phyloP scores from a whole-genome alignment of 768 basidiomycete species.

The Termitomyces bulborhizus region DNA sequence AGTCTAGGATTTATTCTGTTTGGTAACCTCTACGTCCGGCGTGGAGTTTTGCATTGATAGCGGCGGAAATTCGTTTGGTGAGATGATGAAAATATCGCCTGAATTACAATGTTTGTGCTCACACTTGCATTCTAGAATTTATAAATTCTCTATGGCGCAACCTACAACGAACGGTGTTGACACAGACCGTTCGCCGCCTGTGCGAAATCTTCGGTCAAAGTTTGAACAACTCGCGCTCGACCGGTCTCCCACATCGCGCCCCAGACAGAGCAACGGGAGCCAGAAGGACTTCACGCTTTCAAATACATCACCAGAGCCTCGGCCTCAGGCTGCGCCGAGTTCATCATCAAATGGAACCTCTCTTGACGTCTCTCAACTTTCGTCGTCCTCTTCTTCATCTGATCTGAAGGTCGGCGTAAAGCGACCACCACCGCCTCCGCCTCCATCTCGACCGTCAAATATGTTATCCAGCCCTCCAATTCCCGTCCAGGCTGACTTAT shows the following conservation, averaged over 20 bases:
- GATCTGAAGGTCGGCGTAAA: conserved; percentile 41
- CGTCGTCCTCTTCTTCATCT: conserved; percentile 45
- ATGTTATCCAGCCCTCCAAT: conserved; percentile 29
- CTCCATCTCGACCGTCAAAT: conserved; percentile 30
- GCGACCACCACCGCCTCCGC: conserved; percentile 57
- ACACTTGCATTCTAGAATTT: not conserved
- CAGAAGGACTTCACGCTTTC: conserved; percentile 16
- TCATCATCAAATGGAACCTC: conserved; percentile 21
- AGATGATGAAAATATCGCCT: not conserved
- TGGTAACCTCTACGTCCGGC: not conserved
- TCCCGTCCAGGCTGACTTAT: conserved; percentile 22
- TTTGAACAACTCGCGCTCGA: conserved; percentile 60
- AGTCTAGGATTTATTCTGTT: not conserved
- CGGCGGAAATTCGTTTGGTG: not conserved
- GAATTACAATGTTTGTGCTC: not conserved
- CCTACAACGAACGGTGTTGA: conserved; percentile 33
- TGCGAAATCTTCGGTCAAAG: conserved; percentile 61
- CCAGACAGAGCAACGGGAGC: conserved; percentile 1
- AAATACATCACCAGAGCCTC: conserved; percentile 27
- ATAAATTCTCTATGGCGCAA: not conserved
- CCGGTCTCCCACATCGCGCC: conserved; percentile 6
- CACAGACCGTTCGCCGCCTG: conserved; percentile 51
- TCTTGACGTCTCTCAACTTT: conserved; percentile 26
- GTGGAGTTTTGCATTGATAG: not conserved
- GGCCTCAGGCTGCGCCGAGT: conserved; percentile 31